Evolutionary conservation across 225 moss, liverwort and hornwort genomes (phyloP), one percentile per base, ranked within the genome.

Genomic region (Sphagnum tenellum): DNA sequence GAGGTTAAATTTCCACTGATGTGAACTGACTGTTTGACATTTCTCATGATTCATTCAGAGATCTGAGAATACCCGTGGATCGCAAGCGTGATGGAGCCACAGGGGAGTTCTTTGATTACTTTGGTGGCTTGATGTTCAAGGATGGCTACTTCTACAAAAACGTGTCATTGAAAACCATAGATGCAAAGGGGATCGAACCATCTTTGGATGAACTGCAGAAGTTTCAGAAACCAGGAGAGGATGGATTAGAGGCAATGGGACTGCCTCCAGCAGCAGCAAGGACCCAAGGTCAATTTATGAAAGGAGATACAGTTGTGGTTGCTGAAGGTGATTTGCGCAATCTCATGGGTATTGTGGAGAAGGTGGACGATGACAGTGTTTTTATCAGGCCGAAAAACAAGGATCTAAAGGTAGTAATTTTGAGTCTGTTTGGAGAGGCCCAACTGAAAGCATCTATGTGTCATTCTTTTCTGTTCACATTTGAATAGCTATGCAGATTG

Each of bases 151-250:
- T 92, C 10, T 96, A 85, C 67, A 96, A 96, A 72, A 76, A 64
- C 47, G 89, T 83, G 11, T 89, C 95, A 48, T 62, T 96, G 61
- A 96, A 90, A 81, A 96, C 86, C 64, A 86, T 96, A 49, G 95
- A 96, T 79, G 87, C 92, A 3, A 96, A 83, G 79, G 85, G 94
- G 55, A 82, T 96, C 45, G 88, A 89, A 50, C 95, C 95, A 46
- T 82, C 89, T 45, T 80, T 96, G 14, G 95, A 96, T 64, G 95
- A 96, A 66, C 78, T 96, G 7, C 92, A 92, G 61, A 96, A 85
- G 66, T 96, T 96, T 69, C 95, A 96, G 71, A 92, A 92, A 76
- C 92, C 95, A 66, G 82, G 88, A 68, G 95, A 96, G 71, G 86
- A 84, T 68, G 88, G 77, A 48, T 47, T 86, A 59, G 95, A 96